Base-by-base conservation (phyloP, 768 basidiomycete genomes). In the Podaxis sp. region DNA sequence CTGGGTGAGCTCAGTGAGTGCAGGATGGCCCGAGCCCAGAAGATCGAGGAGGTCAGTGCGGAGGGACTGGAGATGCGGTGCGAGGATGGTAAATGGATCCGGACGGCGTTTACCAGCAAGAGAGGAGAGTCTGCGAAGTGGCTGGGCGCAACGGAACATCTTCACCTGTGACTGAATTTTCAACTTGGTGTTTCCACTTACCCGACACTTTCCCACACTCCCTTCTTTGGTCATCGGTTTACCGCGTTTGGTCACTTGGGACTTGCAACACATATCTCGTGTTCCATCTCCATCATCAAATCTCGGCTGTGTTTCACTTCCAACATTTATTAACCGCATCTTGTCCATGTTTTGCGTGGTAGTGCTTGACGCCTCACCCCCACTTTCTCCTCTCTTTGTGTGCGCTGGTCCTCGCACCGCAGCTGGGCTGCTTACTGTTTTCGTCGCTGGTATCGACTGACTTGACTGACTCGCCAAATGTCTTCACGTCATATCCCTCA, bases 21-120 rank as follows among this genome's bases (percentile, higher is more conserved):
- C 84, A 15, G 94, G 90, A 73, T 96, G 89, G 4, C 90, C 89
- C 11, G 91, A 91, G 17, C 89, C 89, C 11, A 98, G 83, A 62
- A 98, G 82, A 63, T 80, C 76, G 65, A 93, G 80, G 17, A 97
- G 77, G 20, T 85, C 87, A 2, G 82, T 79, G 58, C 90, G 87
- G 38, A 97, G 78, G 61, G 83, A 78, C 36, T 80, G 67, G 48
- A 97, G 81, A 70, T 95, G 89, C 2, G 86, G 78, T 15, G 85
- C 82, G 61, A 96, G 81, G 37, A 90, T 76, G 3, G 76, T 73
- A 72, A 90, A 86, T 4, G 93, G 93, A 72, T 93, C 91, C 22
- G 83, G 76, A 8, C 75, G 41, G 2, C 36, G 46, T 22, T 15
- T 22, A 24, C 13, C 20, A 13, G 55, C 61, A 24, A 49, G 48